Base-by-base conservation (phyloP, 1,284 basidiomycete genomes). In the Fereydounia khargensis region DNA sequence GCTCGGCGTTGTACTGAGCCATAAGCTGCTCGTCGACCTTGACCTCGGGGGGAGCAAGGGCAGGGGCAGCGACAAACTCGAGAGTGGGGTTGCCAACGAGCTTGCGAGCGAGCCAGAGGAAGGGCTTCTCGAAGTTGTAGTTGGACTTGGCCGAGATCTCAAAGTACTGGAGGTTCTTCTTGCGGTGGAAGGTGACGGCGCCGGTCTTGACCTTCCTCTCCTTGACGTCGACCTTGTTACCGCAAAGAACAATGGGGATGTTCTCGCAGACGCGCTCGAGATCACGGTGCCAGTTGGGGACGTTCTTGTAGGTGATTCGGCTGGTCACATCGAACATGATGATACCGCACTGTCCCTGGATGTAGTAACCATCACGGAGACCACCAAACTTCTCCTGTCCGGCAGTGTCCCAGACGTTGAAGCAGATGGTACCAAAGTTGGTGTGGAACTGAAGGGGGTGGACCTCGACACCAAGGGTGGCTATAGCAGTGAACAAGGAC, bases 311-410 rank as follows among this genome's bases (percentile, higher is more conserved):
- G 46, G 95, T 99, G 84, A 98, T 99, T 74, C 95, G 87, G 46
- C 92, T 94, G 52, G 95, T 98, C 58, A 99, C 95, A 78, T 98
- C 95, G 81, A 99, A 99, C 95, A 99, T 98, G 85, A 98, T 98
- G 82, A 98, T 98, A 77, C 95, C 95, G 76, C 92, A 98, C 79
- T 98, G 92, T 70, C 95, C 95, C 53, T 60, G 67, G 47, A 71
- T 70, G 66, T 68, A 74, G 69, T 71, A 72, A 17, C 71, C 72
- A 35, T 73, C 70, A 37, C 71, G 65, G n/a, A 75, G 65, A 52
- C 70, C 73, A 48, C 70, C 68, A 35, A 99, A 99, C 82, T 98
- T 98, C 81, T 98, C 95, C 82, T 99, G 95, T 41, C 95, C 95
- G 45, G 95, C 95, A 33, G 95, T 99, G 80, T 99, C 95, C 95